A percentile compares a stretch with the other conserved stretches of the same genome.
Conservation (phyloP, 352 stramenopile genomes). For the Elongisporangium anandrum region DNA sequence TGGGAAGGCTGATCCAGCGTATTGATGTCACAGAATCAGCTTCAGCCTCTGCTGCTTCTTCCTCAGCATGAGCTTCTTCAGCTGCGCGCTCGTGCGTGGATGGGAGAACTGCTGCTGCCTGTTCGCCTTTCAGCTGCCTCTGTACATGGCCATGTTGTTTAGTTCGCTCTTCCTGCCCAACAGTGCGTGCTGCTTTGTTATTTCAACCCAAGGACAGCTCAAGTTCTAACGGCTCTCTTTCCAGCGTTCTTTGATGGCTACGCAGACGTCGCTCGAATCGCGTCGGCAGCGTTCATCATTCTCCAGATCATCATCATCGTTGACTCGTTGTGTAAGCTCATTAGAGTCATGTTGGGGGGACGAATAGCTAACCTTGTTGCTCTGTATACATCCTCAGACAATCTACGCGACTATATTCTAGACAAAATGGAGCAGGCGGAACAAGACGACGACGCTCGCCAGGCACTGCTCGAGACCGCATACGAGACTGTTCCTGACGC, state of each 20-base stretch:
- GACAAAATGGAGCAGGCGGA: conserved; percentile 65
- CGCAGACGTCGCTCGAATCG: conserved; percentile 48
- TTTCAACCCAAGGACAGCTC: neutral
- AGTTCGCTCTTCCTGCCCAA: conserved; percentile 68
- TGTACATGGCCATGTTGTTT: conserved; percentile 46
- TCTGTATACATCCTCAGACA: conserved; percentile 27
- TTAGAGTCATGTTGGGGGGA: neutral
- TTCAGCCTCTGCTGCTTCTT: conserved; percentile 73
- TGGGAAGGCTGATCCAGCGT: neutral
- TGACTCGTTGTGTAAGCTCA: conserved; percentile 52
- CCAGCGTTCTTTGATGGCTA: conserved; percentile 70
- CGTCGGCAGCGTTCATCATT: conserved; percentile 62
- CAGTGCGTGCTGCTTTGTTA: conserved; percentile 14
- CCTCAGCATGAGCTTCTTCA: conserved; percentile 44
- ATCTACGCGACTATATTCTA: conserved; percentile 58
- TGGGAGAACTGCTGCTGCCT: conserved; percentile 65
- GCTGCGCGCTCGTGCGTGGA: conserved; percentile 34
- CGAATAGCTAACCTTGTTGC: neutral
- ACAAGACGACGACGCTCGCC: conserved; percentile 43
- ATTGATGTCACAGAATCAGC: conserved; percentile 35
- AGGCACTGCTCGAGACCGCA: conserved; percentile 30
- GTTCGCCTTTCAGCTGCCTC: conserved; percentile 55
- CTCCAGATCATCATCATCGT: conserved; percentile 82
- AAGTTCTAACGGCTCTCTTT: neutral
- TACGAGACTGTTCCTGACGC: neutral